phyloP scores from a whole-genome alignment of 106 monocot species.

The Apostasia shenzhenica region DNA sequence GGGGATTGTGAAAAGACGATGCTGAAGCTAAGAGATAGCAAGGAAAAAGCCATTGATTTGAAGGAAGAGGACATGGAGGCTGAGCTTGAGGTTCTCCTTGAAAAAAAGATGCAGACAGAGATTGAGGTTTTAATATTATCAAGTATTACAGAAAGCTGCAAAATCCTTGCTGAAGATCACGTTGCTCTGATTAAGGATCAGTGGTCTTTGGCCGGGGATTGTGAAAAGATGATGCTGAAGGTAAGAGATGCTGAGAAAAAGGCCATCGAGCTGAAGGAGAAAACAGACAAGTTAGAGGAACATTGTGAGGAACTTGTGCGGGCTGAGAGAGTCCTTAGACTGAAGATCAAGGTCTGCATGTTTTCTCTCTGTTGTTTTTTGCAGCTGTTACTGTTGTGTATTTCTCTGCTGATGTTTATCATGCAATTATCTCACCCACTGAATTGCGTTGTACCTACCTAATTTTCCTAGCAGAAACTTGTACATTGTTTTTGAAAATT shows the following conservation, averaged over 20 bases:
- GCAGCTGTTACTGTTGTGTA: slow-evolving; percentile 40
- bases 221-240: slow-evolving; percentile 13
- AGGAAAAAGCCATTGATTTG: slow-evolving; percentile 18
- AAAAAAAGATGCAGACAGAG: too few relatives aligned
- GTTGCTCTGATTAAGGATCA: slow-evolving; percentile 15
- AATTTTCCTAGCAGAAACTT: slow-evolving; percentile 7
- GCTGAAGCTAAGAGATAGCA: slow-evolving; percentile 20
- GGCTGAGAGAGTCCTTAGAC: slow-evolving; percentile 30
- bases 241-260: slow-evolving; percentile 28
- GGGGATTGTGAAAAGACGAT: slow-evolving; percentile 18
- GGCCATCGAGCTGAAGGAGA: slow-evolving; percentile 15
- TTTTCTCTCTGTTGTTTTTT: slow-evolving; percentile 35
- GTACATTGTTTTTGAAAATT: background rate
- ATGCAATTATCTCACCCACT: slow-evolving; percentile 28
- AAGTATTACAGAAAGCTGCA: slow-evolving; percentile 22
- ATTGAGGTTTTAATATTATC: slow-evolving; percentile 23
- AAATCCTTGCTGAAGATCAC: background rate
- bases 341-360: slow-evolving; percentile 38
- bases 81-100: too few relatives aligned
- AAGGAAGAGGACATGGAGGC: background rate
- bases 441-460: slow-evolving; percentile 53
- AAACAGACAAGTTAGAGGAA: slow-evolving; percentile 29
- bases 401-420: slow-evolving; percentile 33
- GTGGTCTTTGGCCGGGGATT: slow-evolving; percentile 14
- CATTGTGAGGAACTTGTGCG: slow-evolving; percentile 25